Percentiles rank a stretch among this genome's conserved stretches.
These are phyloP conservation scores for Penicillium atrosanguineum DNA, from an alignment of 495 filamentous ascomycete genomes.

Conservation along the genomic window DNA sequence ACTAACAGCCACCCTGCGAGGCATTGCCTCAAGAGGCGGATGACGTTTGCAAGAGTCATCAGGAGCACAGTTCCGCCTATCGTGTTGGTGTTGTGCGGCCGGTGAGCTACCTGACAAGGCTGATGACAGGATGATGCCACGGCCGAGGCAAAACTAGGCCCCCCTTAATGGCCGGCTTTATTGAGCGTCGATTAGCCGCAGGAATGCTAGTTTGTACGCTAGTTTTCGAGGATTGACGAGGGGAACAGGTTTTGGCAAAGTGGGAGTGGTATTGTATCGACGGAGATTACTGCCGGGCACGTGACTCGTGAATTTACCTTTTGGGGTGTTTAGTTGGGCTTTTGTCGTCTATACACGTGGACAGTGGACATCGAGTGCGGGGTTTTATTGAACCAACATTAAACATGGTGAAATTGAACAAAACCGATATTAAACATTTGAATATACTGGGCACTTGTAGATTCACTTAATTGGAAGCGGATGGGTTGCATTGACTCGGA, in stretches of 20 bases:
- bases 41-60: slow-evolving; percentile 15
- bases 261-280: background rate
- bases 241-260: background rate
- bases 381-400: too few species aligned
- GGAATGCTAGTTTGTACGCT: background rate
- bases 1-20: background rate
- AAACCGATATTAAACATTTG: too few species aligned
- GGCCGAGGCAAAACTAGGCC: background rate
- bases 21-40: background rate
- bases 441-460: too few species aligned
- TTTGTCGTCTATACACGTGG: too few species aligned
- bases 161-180: background rate
- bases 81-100: background rate
- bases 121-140: background rate
- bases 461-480: background rate
- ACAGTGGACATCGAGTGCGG: too few species aligned
- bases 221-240: background rate
- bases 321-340: background rate
- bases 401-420: too few species aligned
- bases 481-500: slow-evolving; percentile 11
- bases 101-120: background rate
- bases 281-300: background rate
- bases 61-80: slow-evolving; percentile 9
- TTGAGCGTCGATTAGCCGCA: background rate
- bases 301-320: background rate